Percentiles rank a stretch among this genome's conserved stretches.
Evolutionary conservation across 176 grass and related monocot species (phyloP).

Genomic region (Ensete ventricosum): DNA sequence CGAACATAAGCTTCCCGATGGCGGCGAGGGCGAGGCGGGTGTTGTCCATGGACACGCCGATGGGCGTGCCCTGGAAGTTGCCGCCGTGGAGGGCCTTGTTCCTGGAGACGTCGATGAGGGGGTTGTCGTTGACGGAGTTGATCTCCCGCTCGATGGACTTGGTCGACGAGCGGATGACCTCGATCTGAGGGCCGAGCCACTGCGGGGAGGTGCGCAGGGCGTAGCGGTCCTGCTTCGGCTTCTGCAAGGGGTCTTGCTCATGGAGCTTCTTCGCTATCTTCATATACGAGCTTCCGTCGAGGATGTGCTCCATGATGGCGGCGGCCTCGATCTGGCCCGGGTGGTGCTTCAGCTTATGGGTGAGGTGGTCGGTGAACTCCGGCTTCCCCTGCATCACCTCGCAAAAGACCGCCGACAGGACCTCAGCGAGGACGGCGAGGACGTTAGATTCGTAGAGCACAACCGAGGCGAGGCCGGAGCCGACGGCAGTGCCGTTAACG

Average conservation of each 20-base stretch:
- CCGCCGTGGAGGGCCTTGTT: constrained; percentile 82
- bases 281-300: background rate
- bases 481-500: constrained; percentile 23
- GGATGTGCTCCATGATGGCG: constrained; percentile 13
- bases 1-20: constrained; percentile 91
- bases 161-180: constrained; percentile 5
- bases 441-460: constrained; percentile 8
- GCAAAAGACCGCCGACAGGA: background rate
- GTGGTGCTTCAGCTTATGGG: constrained; percentile 11
- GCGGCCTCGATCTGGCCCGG: constrained; percentile 12
- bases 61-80: constrained; percentile 89
- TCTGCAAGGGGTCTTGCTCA: constrained; percentile 4
- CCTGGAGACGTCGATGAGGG: constrained; percentile 47
- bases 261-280: background rate
- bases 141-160: constrained; percentile 24
- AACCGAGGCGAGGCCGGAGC: constrained; percentile 20
- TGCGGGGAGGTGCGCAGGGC: constrained; percentile 11
- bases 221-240: constrained; percentile 10
- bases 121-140: constrained; percentile 28
- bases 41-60: constrained; percentile 96
- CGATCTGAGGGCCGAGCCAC: constrained; percentile 13
- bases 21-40: constrained; percentile 70
- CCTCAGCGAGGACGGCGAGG: constrained; percentile 1
- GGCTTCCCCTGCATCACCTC: constrained; percentile 16
- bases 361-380: constrained; percentile 11